Evolutionary conservation across 2,329 filamentous ascomycete species (phyloP).

Genomic region (Cercospora berteroae): DNA sequence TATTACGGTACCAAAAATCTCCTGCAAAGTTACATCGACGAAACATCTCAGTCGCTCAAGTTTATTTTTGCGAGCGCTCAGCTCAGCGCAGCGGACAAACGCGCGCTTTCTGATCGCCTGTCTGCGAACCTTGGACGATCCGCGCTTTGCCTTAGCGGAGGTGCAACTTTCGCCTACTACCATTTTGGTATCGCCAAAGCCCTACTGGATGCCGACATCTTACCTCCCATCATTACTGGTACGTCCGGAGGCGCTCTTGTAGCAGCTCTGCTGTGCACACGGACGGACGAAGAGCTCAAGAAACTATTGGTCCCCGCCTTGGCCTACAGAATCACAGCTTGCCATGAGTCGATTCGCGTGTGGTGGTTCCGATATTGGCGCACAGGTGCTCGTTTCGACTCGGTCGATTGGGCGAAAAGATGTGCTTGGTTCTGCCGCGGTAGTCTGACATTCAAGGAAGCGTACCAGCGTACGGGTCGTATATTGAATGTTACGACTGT

Average conservation of each 20-base stretch:
- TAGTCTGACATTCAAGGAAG: slow-evolving; percentile 90
- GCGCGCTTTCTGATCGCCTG: slow-evolving; percentile 79
- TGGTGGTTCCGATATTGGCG: slow-evolving; percentile 87
- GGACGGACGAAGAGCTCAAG: slow-evolving; percentile 88
- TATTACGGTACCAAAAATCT: slow-evolving; percentile 97
- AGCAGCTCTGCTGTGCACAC: slow-evolving; percentile 79
- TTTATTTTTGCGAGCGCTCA: slow-evolving; percentile 68
- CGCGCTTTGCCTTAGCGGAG: slow-evolving; percentile 87
- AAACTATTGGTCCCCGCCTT: slow-evolving; percentile 80
- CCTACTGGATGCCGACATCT: slow-evolving; percentile 75
- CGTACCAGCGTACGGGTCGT: slow-evolving; percentile 87
- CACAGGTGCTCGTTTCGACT: slow-evolving; percentile 92
- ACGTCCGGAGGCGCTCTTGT: slow-evolving; percentile 92
- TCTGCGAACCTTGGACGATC: slow-evolving; percentile 90
- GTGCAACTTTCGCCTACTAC: slow-evolving; percentile 93
- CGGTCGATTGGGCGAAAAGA: slow-evolving; percentile 81
- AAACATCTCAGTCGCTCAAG: slow-evolving; percentile 67
- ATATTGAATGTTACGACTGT: slow-evolving; percentile 96
- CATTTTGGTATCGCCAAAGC: slow-evolving; percentile 92
- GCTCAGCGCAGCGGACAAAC: slow-evolving; percentile 70
- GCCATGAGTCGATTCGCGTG: slow-evolving; percentile 69
- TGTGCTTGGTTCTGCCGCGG: slow-evolving; percentile 89
- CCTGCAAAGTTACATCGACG: slow-evolving; percentile 85
- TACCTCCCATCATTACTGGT: slow-evolving; percentile 93
- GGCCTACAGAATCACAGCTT: slow-evolving; percentile 80